Base-by-base conservation (phyloP, 306 rosid genomes). In the Acacia crassicarpa region DNA sequence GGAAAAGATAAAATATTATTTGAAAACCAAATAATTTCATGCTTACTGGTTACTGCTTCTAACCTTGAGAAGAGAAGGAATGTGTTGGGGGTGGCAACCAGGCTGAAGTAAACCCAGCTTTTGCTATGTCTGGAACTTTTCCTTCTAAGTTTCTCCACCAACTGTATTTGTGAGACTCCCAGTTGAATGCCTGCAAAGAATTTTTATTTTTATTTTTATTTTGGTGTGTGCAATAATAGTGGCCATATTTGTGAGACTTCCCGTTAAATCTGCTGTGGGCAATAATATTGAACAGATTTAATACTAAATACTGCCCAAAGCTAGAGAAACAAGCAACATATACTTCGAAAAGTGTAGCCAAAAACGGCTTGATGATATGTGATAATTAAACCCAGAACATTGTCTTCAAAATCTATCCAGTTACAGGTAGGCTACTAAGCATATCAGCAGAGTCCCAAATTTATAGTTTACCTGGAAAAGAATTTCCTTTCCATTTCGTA, bases 81-180 rank as follows among this genome's bases (percentile, higher is more conserved):
- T 93, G 92, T 79, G 91, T 88, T 71, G 98, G 83, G n/a, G 98
- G 98, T 17, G 98, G 98, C 89, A 95, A 83, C 98, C 98, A 95
- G 27, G 86, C 93, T 20, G 98, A 91, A 14, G 98, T 91, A 75
- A 95, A 88, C 72, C 98, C 98, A 83, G 94, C 82, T 74, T 84
- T 81, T 61, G 97, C 94, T 13, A 93, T 87, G 66, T 93, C 97
- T 22, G 92, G 83, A 85, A 93, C 89, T 90, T 93, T 93, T 48
- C 78, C 53, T 54, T 91, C 94, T 77, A 93, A 87, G 85, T 86
- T 89, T 67, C 68, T 85, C 98, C 95, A 95, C 97, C 99, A 95
- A 76, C 87, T 89, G 85, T 82, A 7, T 59, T 90, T 93, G 80
- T 91, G 92, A 78, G 99, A 95, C 83, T 95, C 98, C 99, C 98